Evolutionary conservation across 805 yeast species (phyloP).

Genomic region (Wickerhamomyces rabaulensis): DNA sequence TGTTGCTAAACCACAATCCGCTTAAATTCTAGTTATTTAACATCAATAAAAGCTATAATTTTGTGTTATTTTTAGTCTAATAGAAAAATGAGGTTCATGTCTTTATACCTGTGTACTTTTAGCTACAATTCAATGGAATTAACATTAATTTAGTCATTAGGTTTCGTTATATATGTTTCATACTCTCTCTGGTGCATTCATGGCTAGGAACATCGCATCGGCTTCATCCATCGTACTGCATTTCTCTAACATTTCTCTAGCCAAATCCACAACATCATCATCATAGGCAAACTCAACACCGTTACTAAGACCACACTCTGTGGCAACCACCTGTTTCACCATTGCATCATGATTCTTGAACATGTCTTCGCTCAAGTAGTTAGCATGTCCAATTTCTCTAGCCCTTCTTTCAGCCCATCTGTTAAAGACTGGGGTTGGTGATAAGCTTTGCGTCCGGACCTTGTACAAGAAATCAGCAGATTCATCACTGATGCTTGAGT

Average conservation of each 20-base stretch:
- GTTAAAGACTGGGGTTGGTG: slow-evolving; percentile 33
- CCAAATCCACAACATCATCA: slow-evolving; percentile 57
- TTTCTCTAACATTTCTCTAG: slow-evolving; percentile 63
- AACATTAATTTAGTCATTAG: not conserved
- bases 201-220: slow-evolving; percentile 64
- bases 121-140: not conserved
- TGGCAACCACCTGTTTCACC: not conserved
- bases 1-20: slow-evolving; percentile 62
- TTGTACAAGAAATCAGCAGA: slow-evolving; percentile 33
- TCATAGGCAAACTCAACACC: slow-evolving; percentile 62
- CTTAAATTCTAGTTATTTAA: slow-evolving; percentile 18
- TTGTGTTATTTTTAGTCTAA: not conserved
- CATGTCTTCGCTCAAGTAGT: slow-evolving; percentile 19
- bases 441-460: slow-evolving; percentile 27
- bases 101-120: not conserved
- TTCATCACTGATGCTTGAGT: slow-evolving; percentile 34
- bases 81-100: not conserved
- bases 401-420: slow-evolving; percentile 38
- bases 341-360: slow-evolving; percentile 23
- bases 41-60: not conserved
- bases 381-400: slow-evolving; percentile 31
- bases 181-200: slow-evolving; percentile 33
- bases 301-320: slow-evolving; percentile 43
- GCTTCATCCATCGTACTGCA: slow-evolving; percentile 75
- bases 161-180: not conserved